Evolutionary conservation across 208 protist species (phyloP).

Genomic region (Trypanosoma scelopori): DNA sequence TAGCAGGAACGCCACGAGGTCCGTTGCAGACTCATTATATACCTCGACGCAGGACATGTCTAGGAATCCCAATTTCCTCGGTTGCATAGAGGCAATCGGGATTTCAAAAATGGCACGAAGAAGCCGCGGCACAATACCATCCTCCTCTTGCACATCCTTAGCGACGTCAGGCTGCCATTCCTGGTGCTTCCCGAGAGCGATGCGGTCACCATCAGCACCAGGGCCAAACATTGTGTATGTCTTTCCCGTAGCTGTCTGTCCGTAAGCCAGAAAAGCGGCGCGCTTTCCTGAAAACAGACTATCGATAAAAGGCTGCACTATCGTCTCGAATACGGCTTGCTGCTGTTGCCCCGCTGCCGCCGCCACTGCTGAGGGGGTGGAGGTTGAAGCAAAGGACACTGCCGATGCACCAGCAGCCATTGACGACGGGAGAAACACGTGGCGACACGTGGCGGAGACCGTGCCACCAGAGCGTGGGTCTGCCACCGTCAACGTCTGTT

Average conservation of each 20-base stretch:
- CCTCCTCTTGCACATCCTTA: slow-evolving; percentile 9
- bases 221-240: slow-evolving; percentile 81
- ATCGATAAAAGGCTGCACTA: slow-evolving; percentile 12
- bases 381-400: not conserved
- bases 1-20: slow-evolving; percentile 55
- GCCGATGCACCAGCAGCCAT: not conserved
- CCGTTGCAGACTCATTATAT: slow-evolving; percentile 74
- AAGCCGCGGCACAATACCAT: slow-evolving; percentile 61
- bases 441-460: slow-evolving; percentile 14
- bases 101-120: slow-evolving; percentile 43
- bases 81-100: not conserved
- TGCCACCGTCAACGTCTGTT: slow-evolving; percentile 8
- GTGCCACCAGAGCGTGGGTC: slow-evolving; percentile 11
- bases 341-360: not conserved
- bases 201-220: not conserved
- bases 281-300: slow-evolving; percentile 13
- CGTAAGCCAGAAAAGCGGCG: slow-evolving; percentile 69
- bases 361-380: too few relatives aligned
- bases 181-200: not conserved
- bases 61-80: slow-evolving; percentile 26
- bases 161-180: not conserved
- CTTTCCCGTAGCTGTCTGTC: slow-evolving; percentile 83
- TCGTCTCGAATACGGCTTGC: slow-evolving; percentile 13
- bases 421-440: slow-evolving; percentile 9
- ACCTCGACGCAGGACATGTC: slow-evolving; percentile 77